A percentile compares a stretch with the other conserved stretches of the same genome.
These are phyloP conservation scores for Rutstroemia sp. DNA, from an alignment of 2,329 filamentous ascomycete species.

Conservation along the genomic window DNA sequence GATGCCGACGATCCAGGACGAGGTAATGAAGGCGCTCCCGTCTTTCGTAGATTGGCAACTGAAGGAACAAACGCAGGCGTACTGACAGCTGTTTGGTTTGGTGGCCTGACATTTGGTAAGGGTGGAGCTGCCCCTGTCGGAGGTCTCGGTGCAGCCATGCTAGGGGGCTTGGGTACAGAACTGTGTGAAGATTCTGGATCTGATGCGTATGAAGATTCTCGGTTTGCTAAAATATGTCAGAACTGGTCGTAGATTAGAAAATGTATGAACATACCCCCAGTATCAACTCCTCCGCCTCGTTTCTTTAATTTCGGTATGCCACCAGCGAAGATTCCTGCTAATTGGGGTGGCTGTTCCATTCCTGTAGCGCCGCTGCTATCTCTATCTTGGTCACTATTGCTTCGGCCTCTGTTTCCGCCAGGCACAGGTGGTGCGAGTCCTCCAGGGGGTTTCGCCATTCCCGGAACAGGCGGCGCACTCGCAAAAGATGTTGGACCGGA, in stretches of 20 bases:
- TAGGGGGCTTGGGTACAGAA: conserved; percentile 51
- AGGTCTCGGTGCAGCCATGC: conserved; percentile 45
- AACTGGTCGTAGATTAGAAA: not conserved
- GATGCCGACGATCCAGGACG: conserved; percentile 56
- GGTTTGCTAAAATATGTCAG: conserved; percentile 43
- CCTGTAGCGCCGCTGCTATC: conserved; percentile 35
- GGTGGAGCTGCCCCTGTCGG: conserved; percentile 50
- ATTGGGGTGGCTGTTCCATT: conserved; percentile 62
- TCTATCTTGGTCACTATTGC: conserved; percentile 67
- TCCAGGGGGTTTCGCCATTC: conserved; percentile 49
- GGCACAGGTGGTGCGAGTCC: conserved; percentile 67
- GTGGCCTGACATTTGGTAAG: conserved; percentile 31
- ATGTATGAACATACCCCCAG: conserved; percentile 45
- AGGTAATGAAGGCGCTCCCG: conserved; percentile 38
- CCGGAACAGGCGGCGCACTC: conserved; percentile 76
- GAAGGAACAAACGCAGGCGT: conserved; percentile 45
- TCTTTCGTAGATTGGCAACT: conserved; percentile 54
- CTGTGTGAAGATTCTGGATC: conserved; percentile 65
- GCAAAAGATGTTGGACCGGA: conserved; percentile 55
- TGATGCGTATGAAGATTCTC: conserved; percentile 67
- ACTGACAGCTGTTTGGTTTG: conserved; percentile 38
- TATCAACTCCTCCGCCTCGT: conserved; percentile 71
- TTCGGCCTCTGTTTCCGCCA: conserved; percentile 60
- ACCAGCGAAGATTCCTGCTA: conserved; percentile 82
- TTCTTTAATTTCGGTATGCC: conserved; percentile 95